Conservation (phyloP, 345 rosid genomes). For the Salix exigua region DNA sequence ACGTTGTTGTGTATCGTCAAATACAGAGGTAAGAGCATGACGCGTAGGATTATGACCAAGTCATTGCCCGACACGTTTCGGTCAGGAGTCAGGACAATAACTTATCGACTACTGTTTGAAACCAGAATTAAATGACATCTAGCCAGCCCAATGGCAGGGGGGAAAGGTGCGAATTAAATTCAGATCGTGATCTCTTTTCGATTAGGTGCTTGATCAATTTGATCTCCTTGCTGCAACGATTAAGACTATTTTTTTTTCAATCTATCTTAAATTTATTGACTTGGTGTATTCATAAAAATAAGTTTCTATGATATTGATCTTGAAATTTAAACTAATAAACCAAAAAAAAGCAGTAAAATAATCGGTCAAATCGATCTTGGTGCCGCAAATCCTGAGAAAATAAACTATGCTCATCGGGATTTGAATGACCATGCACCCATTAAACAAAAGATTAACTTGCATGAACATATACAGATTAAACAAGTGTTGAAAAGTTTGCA, state of each 20-base stretch:
- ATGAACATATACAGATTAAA: neutral
- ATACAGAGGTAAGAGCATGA: no score
- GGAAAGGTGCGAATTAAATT: neutral
- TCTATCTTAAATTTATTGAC: no score
- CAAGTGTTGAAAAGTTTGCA: constrained; percentile 6
- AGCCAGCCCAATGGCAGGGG: neutral
- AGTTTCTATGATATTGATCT: no score
- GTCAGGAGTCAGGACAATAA: neutral
- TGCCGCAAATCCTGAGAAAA: constrained; percentile 23
- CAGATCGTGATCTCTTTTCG: neutral
- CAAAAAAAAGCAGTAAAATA: no score
- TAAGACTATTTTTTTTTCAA: no score
- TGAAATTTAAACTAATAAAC: no score
- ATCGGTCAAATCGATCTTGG: no score
- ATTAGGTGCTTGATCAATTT: neutral
- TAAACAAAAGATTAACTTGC: neutral
- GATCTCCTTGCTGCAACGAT: no score
- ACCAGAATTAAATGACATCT: neutral
- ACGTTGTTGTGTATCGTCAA: no score
- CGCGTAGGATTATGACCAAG: neutral
- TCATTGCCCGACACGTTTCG: neutral
- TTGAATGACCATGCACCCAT: neutral
- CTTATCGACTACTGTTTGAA: neutral
- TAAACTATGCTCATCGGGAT: constrained; percentile 36
- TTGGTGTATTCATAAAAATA: no score